Conservation (phyloP, 2,329 filamentous ascomycete species). For the Botryotinia globosa region DNA sequence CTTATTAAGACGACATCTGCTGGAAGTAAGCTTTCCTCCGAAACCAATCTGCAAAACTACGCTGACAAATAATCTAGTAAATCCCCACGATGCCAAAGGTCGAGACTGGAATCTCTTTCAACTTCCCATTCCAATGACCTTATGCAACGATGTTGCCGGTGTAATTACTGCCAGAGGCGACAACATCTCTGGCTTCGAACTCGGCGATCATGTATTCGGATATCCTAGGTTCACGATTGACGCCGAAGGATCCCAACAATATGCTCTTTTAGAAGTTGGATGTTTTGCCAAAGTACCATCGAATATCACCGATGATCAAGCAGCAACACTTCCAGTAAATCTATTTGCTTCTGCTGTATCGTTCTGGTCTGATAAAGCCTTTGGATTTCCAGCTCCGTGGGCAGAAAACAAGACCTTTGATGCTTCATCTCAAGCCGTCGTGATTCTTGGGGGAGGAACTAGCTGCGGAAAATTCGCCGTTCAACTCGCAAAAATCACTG, state of each 20-base stretch:
- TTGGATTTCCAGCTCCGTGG: conserved; percentile 17
- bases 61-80: neutral
- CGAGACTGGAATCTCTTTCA: conserved; percentile 39
- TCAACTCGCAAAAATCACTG: conserved; percentile 38
- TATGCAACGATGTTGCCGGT: conserved; percentile 41
- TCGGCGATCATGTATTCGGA: conserved; percentile 14
- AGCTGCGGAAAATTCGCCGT: conserved; percentile 39
- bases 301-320: conserved; percentile 39
- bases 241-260: conserved; percentile 41
- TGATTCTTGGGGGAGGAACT: conserved; percentile 40
- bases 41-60: rapidly evolving
- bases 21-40: conserved; percentile 25
- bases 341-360: conserved; percentile 31
- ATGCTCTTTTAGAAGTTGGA: conserved; percentile 37
- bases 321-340: conserved; percentile 42
- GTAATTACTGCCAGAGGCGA: conserved; percentile 38
- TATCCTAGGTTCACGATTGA: neutral
- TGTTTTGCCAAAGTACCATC: conserved; percentile 39
- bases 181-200: conserved; percentile 27
- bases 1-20: conserved; percentile 41
- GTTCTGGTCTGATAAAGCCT: neutral
- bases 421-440: conserved; percentile 23
- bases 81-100: conserved; percentile 20
- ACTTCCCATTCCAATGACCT: conserved; percentile 35
- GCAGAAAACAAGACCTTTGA: conserved; percentile 1